Conservation (phyloP, 129 eudicot genomes). For the Tagetes erecta region DNA sequence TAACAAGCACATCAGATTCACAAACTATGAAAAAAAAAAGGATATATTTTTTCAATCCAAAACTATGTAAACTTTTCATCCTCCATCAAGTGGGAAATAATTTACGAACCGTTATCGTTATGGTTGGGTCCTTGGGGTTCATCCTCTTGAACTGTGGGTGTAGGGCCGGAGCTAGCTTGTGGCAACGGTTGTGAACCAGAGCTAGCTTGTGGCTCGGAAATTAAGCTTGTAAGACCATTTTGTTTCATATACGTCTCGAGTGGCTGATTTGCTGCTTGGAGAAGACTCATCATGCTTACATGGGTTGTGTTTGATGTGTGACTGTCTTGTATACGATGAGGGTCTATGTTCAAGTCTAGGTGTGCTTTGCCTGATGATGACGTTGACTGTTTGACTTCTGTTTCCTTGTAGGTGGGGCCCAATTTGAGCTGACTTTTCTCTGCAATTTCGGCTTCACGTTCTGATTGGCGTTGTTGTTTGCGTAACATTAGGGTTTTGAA, state of each 20-base stretch:
- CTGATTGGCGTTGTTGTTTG: conserved; percentile 87
- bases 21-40: neutral
- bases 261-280: conserved; percentile 76
- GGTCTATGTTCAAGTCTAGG: conserved; percentile 61
- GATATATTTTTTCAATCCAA: conserved; percentile 21
- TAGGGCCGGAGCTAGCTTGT: conserved; percentile 38
- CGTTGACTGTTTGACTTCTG: conserved; percentile 38
- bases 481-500: conserved; percentile 90
- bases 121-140: conserved; percentile 43
- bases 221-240: conserved; percentile 80
- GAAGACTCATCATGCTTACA: conserved; percentile 78
- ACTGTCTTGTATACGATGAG: conserved; percentile 45
- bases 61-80: conserved; percentile 20
- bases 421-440: conserved; percentile 46
- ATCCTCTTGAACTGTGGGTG: conserved; percentile 40
- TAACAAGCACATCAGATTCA: conserved; percentile 24
- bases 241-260: conserved; percentile 74
- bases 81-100: conserved; percentile 16
- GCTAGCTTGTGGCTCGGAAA: conserved; percentile 58
- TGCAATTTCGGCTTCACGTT: conserved; percentile 86
- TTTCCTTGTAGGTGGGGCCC: conserved; percentile 50
- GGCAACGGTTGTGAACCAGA: conserved; percentile 52
- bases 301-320: conserved; percentile 29
- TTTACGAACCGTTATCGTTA: conserved; percentile 37
- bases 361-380: conserved; percentile 40